phyloP scores from a whole-genome alignment of 495 filamentous ascomycete genomes.

The Penicillium crystallinum region DNA sequence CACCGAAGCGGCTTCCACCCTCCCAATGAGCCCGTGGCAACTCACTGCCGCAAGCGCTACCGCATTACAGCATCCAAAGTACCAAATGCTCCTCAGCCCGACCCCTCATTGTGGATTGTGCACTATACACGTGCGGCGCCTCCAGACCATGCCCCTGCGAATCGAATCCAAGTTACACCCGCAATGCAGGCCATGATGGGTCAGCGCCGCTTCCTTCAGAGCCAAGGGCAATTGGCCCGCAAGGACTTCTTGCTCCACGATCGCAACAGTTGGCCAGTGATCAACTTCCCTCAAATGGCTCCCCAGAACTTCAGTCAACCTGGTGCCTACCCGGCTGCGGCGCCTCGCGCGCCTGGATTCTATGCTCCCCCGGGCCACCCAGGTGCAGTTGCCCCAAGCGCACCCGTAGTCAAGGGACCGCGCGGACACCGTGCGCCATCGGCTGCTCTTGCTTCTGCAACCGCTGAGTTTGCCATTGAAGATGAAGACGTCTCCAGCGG shows the following conservation, averaged over 20 bases:
- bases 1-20: conserved; percentile 72
- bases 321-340: conserved; percentile 26
- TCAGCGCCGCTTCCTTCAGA: conserved; percentile 64
- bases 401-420: conserved; percentile 29
- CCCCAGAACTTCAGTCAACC: conserved; percentile 36
- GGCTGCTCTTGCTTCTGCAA: conserved; percentile 29
- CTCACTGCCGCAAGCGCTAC: conserved; percentile 75
- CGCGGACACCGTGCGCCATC: conserved; percentile 38
- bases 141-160: conserved; percentile 61
- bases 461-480: conserved; percentile 58
- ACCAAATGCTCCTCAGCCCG: conserved; percentile 58
- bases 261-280: conserved; percentile 79
- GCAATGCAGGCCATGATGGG: conserved; percentile 56
- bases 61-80: conserved; percentile 64
- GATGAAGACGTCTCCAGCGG: conserved; percentile 84
- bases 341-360: conserved; percentile 33
- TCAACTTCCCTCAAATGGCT: conserved; percentile 59
- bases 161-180: conserved; percentile 53
- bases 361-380: conserved; percentile 33
- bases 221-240: conserved; percentile 71
- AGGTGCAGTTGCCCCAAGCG: conserved; percentile 24
- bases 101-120: conserved; percentile 87
- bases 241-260: conserved; percentile 95
- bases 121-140: conserved; percentile 78
- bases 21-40: conserved; percentile 61